Evolutionary conservation across 2,329 filamentous ascomycete species (phyloP), one percentile per base, ranked within the genome.

Genomic region (Nannizzia gypsea): DNA sequence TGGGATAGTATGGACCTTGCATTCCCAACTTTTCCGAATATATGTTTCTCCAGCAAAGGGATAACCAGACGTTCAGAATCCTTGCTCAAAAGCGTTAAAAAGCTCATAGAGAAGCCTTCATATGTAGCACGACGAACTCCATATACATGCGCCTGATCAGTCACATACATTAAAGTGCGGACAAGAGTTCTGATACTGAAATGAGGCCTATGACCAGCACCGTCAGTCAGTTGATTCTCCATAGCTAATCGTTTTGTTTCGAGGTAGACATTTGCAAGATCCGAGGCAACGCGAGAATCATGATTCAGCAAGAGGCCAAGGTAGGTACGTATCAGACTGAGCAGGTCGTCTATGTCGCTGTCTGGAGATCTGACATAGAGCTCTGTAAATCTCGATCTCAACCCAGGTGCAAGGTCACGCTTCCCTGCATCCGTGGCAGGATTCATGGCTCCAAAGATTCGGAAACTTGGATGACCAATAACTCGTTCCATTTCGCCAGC

Each of bases 371-470:
- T 84, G 24, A 99, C 90, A 70, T 95, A 99, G 22, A 99, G 80
- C 72, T 99, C 93, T 0, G 93, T 97, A 69, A 99, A 99, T 56
- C 91, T 83, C 6, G 91, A 95, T 59, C 92, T 82, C 48, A 97
- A 83, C 1, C 92, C 91, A 59, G 89, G 84, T 0, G 92, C 90
- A 15, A 99, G 77, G 72, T 99, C 93, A 60, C 92, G 86, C 75
- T 99, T 99, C 62, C 95, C 93, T 60, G 96, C 85, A 76, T 99
- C 93, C 2, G 93, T 99, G 3, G 93, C 93, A 31, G 93, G 93
- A 69, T 99, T 99, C 93, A 99, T 99, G 28, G 95, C 93, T 57
- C 89, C 95, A 69, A 99, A 99, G 13, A 99, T 88, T 42, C 93
- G 85, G 72, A 99, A 99, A 64, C 96, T 85, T 0, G 90, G 86